Percentiles rank a stretch among this genome's conserved stretches.
Conservation (phyloP, 345 rosid species). For the sweet orange (Citrus sinensis) region DVS_A1.0 CM039163.1:641001-641500, state of each 20-base stretch:
- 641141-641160: slow-evolving; percentile 22
- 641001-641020: slow-evolving; percentile 27
- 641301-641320: slow-evolving; percentile 33
- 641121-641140: slow-evolving; percentile 3
- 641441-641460: background rate
- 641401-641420: background rate
- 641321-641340: background rate
- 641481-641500: background rate
- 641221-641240: slow-evolving; percentile 28
- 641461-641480: background rate
- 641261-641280: slow-evolving; percentile 14
- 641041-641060: background rate
- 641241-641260: slow-evolving; percentile 9
- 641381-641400: slow-evolving; percentile 12
- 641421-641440: background rate
- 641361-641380: slow-evolving; percentile 15
- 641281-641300: slow-evolving; percentile 40
- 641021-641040: slow-evolving; percentile 10
- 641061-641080: slow-evolving; percentile 40
- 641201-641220: slow-evolving; percentile 35
- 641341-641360: background rate
- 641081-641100: slow-evolving; percentile 29
- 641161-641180: slow-evolving; percentile 49
- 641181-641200: slow-evolving; percentile 37
- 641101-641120: background rate